phyloP scores from a whole-genome alignment of 2,329 filamentous ascomycete species.

The Aspergillus bombycis region DNA sequence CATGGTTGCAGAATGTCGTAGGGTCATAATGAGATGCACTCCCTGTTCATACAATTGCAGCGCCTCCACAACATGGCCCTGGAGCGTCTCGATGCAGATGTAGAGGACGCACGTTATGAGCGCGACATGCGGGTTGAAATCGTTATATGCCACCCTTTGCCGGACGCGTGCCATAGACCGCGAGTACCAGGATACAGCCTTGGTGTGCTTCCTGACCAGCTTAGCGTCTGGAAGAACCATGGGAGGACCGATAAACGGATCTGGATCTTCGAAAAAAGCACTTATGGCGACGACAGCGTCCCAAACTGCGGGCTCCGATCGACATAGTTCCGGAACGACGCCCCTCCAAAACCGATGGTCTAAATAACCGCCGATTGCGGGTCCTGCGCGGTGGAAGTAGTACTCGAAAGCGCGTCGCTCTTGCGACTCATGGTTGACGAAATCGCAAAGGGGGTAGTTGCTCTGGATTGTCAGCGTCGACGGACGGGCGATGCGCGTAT shows the following conservation, averaged over 20 bases:
- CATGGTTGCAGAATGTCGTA: background rate
- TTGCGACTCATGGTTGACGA: constrained; percentile 9
- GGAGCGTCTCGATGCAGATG: background rate
- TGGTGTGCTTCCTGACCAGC: background rate
- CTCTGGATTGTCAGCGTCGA: background rate
- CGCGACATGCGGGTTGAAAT: background rate
- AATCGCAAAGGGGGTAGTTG: background rate
- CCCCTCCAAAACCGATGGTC: constrained; percentile 26
- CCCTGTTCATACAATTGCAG: background rate
- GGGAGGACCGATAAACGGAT: background rate
- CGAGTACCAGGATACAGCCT: background rate
- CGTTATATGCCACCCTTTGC: background rate
- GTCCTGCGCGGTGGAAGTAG: constrained; percentile 25
- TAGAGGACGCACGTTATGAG: background rate
- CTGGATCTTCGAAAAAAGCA: constrained; percentile 22
- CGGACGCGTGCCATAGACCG: background rate
- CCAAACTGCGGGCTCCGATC: constrained; percentile 29
- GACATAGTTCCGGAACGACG: constrained; percentile 24
- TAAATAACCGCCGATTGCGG: constrained; percentile 19
- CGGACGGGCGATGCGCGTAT: too few species aligned
- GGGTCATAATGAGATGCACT: background rate
- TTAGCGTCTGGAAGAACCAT: background rate
- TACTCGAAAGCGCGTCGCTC: constrained; percentile 32
- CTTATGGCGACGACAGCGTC: constrained; percentile 30
- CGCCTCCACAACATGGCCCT: background rate